phyloP scores from a whole-genome alignment of 2,329 filamentous ascomycete genomes.

The Trichophyton benhamiae region DNA sequence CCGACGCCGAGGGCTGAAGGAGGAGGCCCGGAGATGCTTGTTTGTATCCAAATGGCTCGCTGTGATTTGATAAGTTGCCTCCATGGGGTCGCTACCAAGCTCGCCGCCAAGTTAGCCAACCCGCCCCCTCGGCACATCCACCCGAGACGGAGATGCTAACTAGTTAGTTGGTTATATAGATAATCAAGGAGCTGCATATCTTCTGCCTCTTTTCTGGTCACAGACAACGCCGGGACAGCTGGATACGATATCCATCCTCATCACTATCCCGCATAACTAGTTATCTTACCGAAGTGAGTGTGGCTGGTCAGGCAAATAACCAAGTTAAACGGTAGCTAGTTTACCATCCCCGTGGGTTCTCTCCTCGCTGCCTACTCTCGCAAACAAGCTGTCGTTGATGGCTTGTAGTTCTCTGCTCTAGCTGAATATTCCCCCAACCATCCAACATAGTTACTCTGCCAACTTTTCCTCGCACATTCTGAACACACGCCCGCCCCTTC shows the following conservation, averaged over 20 bases:
- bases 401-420: neutral
- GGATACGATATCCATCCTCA: no score
- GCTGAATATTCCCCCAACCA: neutral
- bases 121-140: neutral
- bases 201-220: no score
- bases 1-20: neutral
- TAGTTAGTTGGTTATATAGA: no score
- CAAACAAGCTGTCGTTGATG: neutral
- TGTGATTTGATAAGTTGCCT: neutral
- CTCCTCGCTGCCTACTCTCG: no score
- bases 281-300: neutral
- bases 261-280: no score
- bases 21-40: neutral
- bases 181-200: no score
- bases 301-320: neutral
- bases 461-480: neutral
- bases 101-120: neutral
- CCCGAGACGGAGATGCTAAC: neutral
- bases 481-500: no score
- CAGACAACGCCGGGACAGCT: no score
- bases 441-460: neutral
- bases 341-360: neutral
- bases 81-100: neutral
- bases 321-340: neutral
- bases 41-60: no score